phyloP scores from a whole-genome alignment of 2,329 filamentous ascomycete species.

The Drechmeria coniospora region DNA sequence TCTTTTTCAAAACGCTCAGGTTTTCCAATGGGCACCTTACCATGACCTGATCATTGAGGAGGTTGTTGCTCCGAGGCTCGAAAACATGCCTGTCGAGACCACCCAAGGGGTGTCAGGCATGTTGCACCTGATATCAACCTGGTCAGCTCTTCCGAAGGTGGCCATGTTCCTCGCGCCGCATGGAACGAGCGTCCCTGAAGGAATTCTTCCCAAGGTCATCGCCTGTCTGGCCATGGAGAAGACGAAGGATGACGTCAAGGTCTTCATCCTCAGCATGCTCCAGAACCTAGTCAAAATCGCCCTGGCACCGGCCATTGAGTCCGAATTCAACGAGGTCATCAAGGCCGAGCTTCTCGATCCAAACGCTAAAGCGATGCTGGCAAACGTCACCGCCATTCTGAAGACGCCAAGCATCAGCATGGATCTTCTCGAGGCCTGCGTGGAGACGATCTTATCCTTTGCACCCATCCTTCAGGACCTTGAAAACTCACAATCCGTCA shows the following conservation, averaged over 20 bases:
- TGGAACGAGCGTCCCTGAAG: conserved; percentile 29
- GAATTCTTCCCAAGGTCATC: conserved; percentile 55
- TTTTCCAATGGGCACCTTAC: conserved; percentile 59
- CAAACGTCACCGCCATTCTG: conserved; percentile 54
- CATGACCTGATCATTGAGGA: conserved; percentile 56
- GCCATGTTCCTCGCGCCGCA: conserved; percentile 47
- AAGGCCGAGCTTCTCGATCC: conserved; percentile 39
- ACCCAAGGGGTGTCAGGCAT: conserved; percentile 78
- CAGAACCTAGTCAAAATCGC: conserved; percentile 50
- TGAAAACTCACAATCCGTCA: conserved; percentile 58
- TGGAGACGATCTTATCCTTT: conserved; percentile 64
- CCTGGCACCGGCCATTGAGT: conserved; percentile 35
- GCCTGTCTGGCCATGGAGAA: conserved; percentile 57
- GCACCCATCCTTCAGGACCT: conserved; percentile 53
- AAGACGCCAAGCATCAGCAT: conserved; percentile 46
- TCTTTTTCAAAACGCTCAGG: conserved; percentile 58
- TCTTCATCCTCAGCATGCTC: conserved; percentile 65
- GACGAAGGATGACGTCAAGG: conserved; percentile 73
- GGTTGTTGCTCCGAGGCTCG: conserved; percentile 60
- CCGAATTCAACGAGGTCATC: conserved; percentile 41
- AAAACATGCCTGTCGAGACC: conserved; percentile 69
- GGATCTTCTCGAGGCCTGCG: conserved; percentile 61
- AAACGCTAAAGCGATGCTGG: conserved; percentile 44
- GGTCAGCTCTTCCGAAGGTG: conserved; percentile 53
- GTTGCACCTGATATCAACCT: conserved; percentile 65